These are phyloP conservation scores for Phalaenopsis hybrid DNA, from an alignment of 116 monocot species.

Conservation along the genomic window DNA sequence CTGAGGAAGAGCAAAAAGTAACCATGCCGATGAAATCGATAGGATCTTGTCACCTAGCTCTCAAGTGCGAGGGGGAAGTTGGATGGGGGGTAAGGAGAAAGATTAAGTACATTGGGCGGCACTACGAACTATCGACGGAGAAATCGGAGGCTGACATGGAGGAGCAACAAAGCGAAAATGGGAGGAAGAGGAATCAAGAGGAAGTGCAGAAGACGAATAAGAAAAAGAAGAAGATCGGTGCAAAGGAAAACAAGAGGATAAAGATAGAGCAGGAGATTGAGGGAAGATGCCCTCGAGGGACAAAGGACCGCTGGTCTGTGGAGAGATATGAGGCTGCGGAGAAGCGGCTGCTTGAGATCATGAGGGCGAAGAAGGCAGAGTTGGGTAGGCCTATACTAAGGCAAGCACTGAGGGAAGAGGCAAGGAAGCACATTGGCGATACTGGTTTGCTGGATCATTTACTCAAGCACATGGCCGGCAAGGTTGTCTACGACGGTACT, in stretches of 20 bases:
- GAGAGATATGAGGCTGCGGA: conserved; percentile 69
- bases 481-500: conserved; percentile 41
- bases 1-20: conserved; percentile 4
- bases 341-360: conserved; percentile 67
- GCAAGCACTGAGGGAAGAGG: conserved; percentile 57
- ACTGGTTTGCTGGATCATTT: conserved; percentile 89
- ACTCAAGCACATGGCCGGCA: conserved; percentile 86
- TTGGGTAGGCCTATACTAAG: conserved; percentile 55
- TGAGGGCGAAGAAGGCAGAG: conserved; percentile 54
- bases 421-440: conserved; percentile 87
- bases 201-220: background rate
- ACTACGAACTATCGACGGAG: background rate
- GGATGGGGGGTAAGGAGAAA: conserved; percentile 65
- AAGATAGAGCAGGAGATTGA: background rate
- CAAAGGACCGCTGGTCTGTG: conserved; percentile 53
- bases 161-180: background rate
- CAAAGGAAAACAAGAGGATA: conserved; percentile 10
- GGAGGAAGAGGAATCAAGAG: conserved; percentile 8
- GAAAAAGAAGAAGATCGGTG: conserved; percentile 12
- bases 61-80: conserved; percentile 19
- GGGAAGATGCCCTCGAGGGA: conserved; percentile 2
- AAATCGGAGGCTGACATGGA: background rate
- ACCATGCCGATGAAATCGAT: background rate
- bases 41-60: conserved; percentile 23
- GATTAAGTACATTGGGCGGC: conserved; percentile 51